These are phyloP conservation scores for Poa annua DNA, from an alignment of 176 grass and related monocot species.

Conservation along the genomic window DNA sequence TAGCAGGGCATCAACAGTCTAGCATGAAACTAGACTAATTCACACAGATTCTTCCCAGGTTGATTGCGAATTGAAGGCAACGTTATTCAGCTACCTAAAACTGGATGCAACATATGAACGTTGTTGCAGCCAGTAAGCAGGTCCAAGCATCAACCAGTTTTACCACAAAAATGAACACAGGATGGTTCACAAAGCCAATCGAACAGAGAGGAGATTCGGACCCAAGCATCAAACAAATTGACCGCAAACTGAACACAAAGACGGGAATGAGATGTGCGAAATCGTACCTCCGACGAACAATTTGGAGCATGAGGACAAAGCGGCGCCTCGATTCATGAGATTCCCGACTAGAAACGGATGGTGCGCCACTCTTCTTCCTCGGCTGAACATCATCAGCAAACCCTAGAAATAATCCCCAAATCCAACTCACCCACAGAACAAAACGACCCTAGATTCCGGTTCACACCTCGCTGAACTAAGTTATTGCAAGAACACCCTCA, in stretches of 20 bases:
- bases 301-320: constrained; percentile 28
- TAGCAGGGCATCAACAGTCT: neutral
- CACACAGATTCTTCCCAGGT: neutral
- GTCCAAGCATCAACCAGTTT: too few relatives aligned
- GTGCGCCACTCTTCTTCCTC: neutral
- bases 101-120: neutral
- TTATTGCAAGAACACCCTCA: neutral
- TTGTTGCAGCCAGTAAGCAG: neutral
- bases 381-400: neutral
- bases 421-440: too few relatives aligned
- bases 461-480: rapidly evolving
- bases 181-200: neutral
- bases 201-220: neutral
- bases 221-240: neutral
- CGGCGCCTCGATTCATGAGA: constrained; percentile 10
- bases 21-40: neutral
- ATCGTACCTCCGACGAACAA: constrained; percentile 53
- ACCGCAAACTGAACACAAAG: neutral
- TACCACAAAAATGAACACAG: too few relatives aligned
- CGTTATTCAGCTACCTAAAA: neutral
- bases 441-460: too few relatives aligned
- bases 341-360: neutral
- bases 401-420: neutral
- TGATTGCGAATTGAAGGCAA: neutral
- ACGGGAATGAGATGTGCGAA: neutral